phyloP scores from a whole-genome alignment of 169 alveolate genomes.

The Plasmodium vivax region DNA sequence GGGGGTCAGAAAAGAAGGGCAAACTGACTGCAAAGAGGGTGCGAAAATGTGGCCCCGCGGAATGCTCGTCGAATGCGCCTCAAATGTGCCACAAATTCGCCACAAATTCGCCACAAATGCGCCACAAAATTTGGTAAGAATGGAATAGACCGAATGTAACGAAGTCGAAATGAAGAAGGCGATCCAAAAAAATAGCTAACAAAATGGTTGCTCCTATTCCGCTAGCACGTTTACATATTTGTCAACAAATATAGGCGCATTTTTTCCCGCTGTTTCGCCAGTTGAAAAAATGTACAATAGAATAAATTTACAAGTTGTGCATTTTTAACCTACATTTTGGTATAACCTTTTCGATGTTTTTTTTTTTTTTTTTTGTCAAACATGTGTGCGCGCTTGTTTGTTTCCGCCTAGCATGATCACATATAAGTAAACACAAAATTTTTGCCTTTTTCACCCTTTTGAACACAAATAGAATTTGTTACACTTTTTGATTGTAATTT shows the following conservation, averaged over 20 bases:
- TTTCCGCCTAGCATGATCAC: neutral
- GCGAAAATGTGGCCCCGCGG: neutral
- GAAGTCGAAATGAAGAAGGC: neutral
- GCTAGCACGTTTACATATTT: neutral
- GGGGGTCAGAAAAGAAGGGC: neutral
- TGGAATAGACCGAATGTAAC: neutral
- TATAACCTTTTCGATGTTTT: constrained; percentile 21
- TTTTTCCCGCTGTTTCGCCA: neutral
- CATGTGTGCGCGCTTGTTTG: constrained; percentile 21
- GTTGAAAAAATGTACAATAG: neutral
- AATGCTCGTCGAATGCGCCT: neutral
- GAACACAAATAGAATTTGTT: neutral
- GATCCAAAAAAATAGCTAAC: neutral
- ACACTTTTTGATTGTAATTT: neutral
- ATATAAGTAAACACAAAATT: neutral
- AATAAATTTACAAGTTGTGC: constrained; percentile 31
- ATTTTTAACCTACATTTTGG: constrained; percentile 42
- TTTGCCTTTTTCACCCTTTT: neutral
- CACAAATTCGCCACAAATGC: neutral
- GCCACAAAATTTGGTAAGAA: neutral
- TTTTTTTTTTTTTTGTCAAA: constrained; percentile 27
- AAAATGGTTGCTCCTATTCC: neutral
- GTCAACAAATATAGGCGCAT: constrained; percentile 12
- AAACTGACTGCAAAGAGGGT: neutral
- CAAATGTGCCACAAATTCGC: neutral